A percentile compares a stretch with the other conserved stretches of the same genome.
These are phyloP conservation scores for Cephalotrichum gorgonifer DNA, from an alignment of 2,329 filamentous ascomycete species.

Conservation along the genomic window DNA sequence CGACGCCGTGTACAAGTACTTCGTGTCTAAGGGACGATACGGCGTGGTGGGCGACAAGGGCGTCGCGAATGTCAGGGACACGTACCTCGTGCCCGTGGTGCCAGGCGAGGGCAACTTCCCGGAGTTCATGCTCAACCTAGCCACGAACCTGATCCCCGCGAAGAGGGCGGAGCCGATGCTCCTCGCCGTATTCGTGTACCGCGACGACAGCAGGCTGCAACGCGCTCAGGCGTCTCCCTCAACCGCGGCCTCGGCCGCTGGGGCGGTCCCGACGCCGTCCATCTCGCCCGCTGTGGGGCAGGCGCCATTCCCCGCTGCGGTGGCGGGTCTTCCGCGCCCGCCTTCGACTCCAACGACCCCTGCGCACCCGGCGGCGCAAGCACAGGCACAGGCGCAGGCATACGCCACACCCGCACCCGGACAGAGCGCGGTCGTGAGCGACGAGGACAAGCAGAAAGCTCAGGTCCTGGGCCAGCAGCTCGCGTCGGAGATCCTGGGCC, in stretches of 20 bases:
- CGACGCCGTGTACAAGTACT: slow-evolving; percentile 76
- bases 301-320: slow-evolving; percentile 12
- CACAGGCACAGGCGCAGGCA: neutral
- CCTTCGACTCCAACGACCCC: neutral
- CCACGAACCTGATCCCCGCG: slow-evolving; percentile 68
- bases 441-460: slow-evolving; percentile 16
- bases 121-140: slow-evolving; percentile 81
- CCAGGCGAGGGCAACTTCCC: slow-evolving; percentile 62
- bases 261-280: neutral
- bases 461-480: slow-evolving; percentile 43
- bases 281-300: slow-evolving; percentile 17
- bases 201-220: slow-evolving; percentile 35
- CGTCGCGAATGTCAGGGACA: slow-evolving; percentile 69
- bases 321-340: neutral
- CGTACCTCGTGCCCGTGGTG: slow-evolving; percentile 81
- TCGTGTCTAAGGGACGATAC: slow-evolving; percentile 70
- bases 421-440: slow-evolving; percentile 17
- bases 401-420: neutral
- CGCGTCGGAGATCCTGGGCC: slow-evolving; percentile 54
- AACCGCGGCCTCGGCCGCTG: neutral
- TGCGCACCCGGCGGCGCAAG: neutral
- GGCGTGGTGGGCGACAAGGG: slow-evolving; percentile 76
- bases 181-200: slow-evolving; percentile 75
- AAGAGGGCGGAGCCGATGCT: slow-evolving; percentile 66
- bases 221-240: neutral